Percentiles rank a stretch among this genome's conserved stretches.
Evolutionary conservation across 2,329 filamentous ascomycete species (phyloP).

Genomic region (Talaromyces piceae): DNA sequence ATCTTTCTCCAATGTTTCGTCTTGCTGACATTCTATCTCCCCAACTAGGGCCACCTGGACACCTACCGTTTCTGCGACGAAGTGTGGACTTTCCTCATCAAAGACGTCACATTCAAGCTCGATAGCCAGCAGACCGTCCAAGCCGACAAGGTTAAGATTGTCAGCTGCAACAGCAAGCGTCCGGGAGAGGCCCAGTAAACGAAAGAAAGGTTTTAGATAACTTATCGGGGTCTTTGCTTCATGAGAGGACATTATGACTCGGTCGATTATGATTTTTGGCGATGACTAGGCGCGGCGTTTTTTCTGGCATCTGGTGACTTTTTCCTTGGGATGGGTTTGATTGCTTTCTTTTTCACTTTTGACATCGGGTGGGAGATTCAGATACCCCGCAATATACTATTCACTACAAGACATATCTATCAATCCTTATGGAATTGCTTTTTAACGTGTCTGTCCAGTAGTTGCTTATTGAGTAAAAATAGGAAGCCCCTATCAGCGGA

Average conservation of each 20-base stretch:
- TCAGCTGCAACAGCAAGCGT: conserved; percentile 90
- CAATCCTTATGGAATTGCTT: too few relatives aligned
- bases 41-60: conserved; percentile 75
- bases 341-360: background rate
- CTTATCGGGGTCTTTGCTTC: too few relatives aligned
- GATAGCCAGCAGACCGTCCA: conserved; percentile 68
- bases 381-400: conserved; percentile 4
- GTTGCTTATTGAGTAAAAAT: too few relatives aligned
- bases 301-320: background rate
- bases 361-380: background rate
- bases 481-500: too few relatives aligned
- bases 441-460: too few relatives aligned
- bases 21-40: conserved; percentile 13
- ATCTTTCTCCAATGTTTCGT: background rate
- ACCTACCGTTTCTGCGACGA: conserved; percentile 99
- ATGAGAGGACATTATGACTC: background rate
- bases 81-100: conserved; percentile 98
- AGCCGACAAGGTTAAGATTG: conserved; percentile 95
- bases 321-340: background rate
- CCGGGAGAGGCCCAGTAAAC: conserved; percentile 47
- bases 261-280: background rate
- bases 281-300: background rate
- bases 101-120: conserved; percentile 98
- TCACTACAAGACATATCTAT: background rate
- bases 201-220: too few relatives aligned